Percentiles rank a stretch among this genome's conserved stretches.
Conservation (phyloP, 495 filamentous ascomycete genomes). For the Neurospora cerealis region DNA sequence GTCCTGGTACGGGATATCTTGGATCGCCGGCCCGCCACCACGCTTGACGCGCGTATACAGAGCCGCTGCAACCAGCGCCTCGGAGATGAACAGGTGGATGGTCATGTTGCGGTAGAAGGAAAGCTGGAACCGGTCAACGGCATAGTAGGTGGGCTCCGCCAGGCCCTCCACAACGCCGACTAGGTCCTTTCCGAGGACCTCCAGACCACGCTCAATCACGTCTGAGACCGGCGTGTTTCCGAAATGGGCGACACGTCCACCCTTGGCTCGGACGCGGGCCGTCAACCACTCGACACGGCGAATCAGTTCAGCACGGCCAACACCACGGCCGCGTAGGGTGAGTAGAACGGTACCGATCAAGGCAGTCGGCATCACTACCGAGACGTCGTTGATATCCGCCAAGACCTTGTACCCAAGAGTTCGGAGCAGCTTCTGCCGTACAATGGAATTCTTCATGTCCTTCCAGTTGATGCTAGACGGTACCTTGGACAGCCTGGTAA, state of each 20-base stretch:
- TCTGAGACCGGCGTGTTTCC: conserved; percentile 62
- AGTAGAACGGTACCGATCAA: conserved; percentile 89
- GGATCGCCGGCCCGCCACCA: conserved; percentile 71
- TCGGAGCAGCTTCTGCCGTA: conserved; percentile 55
- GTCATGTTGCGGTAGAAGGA: conserved; percentile 99
- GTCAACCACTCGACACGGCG: conserved; percentile 86
- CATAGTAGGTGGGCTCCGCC: conserved; percentile 81
- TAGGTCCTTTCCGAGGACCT: conserved; percentile 80
- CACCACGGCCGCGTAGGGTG: conserved; percentile 83
- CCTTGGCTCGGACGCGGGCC: conserved; percentile 71
- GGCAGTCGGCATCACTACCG: conserved; percentile 95
- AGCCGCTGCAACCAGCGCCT: conserved; percentile 76
- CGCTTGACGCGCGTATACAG: conserved; percentile 86
- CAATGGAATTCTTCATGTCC: conserved; percentile 33
- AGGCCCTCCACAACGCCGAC: conserved; percentile 71
- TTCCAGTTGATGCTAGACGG: conserved; percentile 27
- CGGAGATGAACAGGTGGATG: conserved; percentile 91
- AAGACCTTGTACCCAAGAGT: conserved; percentile 86
- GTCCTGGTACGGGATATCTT: conserved; percentile 63
- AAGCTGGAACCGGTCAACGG: conserved; percentile 91
- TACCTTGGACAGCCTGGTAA: conserved; percentile 36
- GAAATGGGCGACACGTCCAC: conserved; percentile 87
- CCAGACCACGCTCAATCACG: conserved; percentile 83
- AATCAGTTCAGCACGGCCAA: conserved; percentile 77
- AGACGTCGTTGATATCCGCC: conserved; percentile 88